Percentiles rank a stretch among this genome's conserved stretches.
These are phyloP conservation scores for Ogataea trehalophila DNA, from an alignment of 805 yeast genomes.

Conservation along the genomic window DNA sequence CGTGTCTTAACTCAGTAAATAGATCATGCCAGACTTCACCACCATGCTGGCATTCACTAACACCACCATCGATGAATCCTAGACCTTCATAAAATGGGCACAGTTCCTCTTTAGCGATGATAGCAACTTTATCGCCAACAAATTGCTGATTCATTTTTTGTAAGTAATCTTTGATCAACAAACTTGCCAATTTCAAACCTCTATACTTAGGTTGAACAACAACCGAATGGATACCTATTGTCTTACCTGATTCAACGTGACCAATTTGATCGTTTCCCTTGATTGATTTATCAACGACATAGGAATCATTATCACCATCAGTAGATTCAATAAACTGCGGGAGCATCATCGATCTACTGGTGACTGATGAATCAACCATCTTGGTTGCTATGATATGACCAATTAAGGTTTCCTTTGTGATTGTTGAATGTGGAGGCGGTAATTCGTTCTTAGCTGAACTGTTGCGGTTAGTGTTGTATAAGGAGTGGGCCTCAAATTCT, in stretches of 20 bases:
- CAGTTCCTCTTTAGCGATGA: slow-evolving; percentile 67
- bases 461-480: slow-evolving; percentile 2
- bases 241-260: slow-evolving; percentile 69
- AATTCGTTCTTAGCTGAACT: slow-evolving; percentile 21
- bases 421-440: slow-evolving; percentile 45
- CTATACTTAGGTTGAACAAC: slow-evolving; percentile 75
- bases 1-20: slow-evolving; percentile 36
- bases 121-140: slow-evolving; percentile 70
- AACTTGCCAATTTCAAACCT: slow-evolving; percentile 77
- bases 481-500: slow-evolving; percentile 38
- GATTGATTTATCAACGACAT: slow-evolving; percentile 10
- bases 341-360: slow-evolving; percentile 55
- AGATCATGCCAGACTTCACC: slow-evolving; percentile 60
- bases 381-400: slow-evolving; percentile 84
- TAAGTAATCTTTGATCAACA: slow-evolving; percentile 80
- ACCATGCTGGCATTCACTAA: slow-evolving; percentile 54
- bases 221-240: slow-evolving; percentile 78
- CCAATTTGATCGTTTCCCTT: slow-evolving; percentile 36
- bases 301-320: neutral
- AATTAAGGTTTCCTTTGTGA: slow-evolving; percentile 57
- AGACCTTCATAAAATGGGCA: slow-evolving; percentile 74
- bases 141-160: slow-evolving; percentile 87
- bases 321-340: slow-evolving; percentile 34
- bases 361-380: slow-evolving; percentile 41
- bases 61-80: slow-evolving; percentile 73